Percentiles rank a stretch among this genome's conserved stretches.
phyloP scores from a whole-genome alignment of 2,329 filamentous ascomycete genomes.

The Hypoxylon sp. region DNA sequence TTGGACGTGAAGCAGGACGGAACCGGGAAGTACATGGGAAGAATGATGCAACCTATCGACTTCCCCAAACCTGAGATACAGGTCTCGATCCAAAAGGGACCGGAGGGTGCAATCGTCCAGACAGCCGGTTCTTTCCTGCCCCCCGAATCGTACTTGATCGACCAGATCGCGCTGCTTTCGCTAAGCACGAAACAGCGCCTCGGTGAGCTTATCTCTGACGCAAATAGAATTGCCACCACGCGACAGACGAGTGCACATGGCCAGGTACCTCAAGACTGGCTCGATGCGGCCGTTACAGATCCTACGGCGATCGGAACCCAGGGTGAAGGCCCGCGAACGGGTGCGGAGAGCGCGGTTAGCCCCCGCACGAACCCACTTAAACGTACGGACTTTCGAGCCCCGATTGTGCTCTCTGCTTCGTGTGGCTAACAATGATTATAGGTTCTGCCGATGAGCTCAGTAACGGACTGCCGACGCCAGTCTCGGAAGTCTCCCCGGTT shows the following conservation, averaged over 20 bases:
- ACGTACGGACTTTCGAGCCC: constrained; percentile 61
- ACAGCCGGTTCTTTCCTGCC: constrained; percentile 78
- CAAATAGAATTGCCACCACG: constrained; percentile 75
- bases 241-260: constrained; percentile 85
- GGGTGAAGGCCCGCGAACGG: constrained; percentile 49
- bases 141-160: constrained; percentile 79
- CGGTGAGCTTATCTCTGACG: constrained; percentile 81
- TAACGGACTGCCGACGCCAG: constrained; percentile 61
- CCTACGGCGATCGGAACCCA: constrained; percentile 47
- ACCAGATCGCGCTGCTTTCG: constrained; percentile 85
- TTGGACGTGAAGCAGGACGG: constrained; percentile 62
- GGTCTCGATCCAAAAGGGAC: constrained; percentile 67
- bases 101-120: constrained; percentile 71
- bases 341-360: constrained; percentile 61
- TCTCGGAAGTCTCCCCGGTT: constrained; percentile 63
- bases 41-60: constrained; percentile 63
- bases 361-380: constrained; percentile 69
- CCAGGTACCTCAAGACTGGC: constrained; percentile 80
- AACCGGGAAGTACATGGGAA: constrained; percentile 56
- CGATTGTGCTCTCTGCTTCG: constrained; percentile 27
- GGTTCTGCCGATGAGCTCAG: constrained; percentile 54
- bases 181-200: constrained; percentile 85
- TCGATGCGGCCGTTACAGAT: constrained; percentile 72
- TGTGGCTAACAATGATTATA: constrained; percentile 55
- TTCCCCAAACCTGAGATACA: constrained; percentile 66